Base-by-base conservation (phyloP, 2,329 filamentous ascomycete genomes). In the Truncatella angustata region DNA sequence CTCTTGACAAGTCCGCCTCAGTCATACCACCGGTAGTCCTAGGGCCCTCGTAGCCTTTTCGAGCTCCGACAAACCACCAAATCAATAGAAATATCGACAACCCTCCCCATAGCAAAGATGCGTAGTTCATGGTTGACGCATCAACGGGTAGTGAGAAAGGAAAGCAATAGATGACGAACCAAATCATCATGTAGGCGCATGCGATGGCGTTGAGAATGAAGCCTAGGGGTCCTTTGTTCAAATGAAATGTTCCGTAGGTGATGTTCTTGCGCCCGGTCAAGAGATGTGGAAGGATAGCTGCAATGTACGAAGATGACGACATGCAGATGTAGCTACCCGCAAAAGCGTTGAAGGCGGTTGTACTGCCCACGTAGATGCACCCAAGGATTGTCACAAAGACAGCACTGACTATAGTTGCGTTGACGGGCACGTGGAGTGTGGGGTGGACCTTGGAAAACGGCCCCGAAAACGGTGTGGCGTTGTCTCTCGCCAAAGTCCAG, bases 261-360 rank as follows among this genome's bases (percentile, higher is more conserved):
- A 86, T 69, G 40, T 66, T 69, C 21, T 63, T 65, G 9, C 78
- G 66, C 0, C 70, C 59, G 0, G 74, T 76, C 0, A 82, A 53
- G 1, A 84, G 66, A 55, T 82, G 77, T 0, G 81, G 80, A 1
- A 88, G 66, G 50, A 90, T 84, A 5, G 84, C 82, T 1, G 81
- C 80, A 3, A 86, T 71, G 63, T 86, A 89, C 0, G 81, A 85
- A 9, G 82, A 59, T 18, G 46, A 54, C 20, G 52, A 53, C 26
- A 60, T 49, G 18, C 56, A 39, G 7, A 56, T 26, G 52, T 71
- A 74, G 26, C 65, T 69, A 9, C 82, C 82, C 6, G 88, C 79
- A 23, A 89, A 81, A 0, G 85, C 85, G 37, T 81, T 79, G 68
- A 89, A 90, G 0, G 86, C 86, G 0, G 83, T 85, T 1, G 74